These are phyloP conservation scores for Backusella luteola DNA, from an alignment of 192 early-diverging fungal genomes.

Conservation along the genomic window DNA sequence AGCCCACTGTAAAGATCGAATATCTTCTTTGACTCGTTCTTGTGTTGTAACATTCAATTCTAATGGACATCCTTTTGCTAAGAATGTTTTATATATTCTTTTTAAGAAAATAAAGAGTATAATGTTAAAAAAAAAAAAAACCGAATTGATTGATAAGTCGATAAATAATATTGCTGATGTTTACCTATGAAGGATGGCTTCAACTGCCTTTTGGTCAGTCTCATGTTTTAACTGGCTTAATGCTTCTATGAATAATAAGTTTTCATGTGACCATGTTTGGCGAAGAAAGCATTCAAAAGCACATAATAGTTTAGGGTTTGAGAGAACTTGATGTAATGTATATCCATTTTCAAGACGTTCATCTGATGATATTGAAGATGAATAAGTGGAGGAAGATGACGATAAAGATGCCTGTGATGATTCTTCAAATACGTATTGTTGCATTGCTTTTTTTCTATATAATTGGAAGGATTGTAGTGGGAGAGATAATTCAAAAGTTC, in stretches of 20 bases:
- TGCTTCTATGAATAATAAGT: constrained; percentile 36
- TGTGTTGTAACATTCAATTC: constrained; percentile 29
- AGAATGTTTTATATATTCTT: constrained; percentile 38
- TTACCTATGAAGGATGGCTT: constrained; percentile 26
- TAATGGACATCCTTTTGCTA: constrained; percentile 19
- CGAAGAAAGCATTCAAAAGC: constrained; percentile 24
- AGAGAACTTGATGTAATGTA: constrained; percentile 22
- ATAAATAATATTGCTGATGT: neutral
- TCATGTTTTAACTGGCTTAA: constrained; percentile 29
- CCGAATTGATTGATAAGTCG: neutral
- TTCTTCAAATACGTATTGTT: constrained; percentile 5
- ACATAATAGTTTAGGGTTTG: constrained; percentile 18
- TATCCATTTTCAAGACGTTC: constrained; percentile 6
- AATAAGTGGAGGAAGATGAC: neutral
- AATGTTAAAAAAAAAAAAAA: neutral
- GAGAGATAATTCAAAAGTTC: neutral
- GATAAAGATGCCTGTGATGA: constrained; percentile 4
- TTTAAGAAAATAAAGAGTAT: neutral
- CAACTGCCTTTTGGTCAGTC: constrained; percentile 12
- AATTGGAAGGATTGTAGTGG: neutral
- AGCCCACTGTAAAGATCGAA: constrained; percentile 19
- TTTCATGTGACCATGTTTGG: constrained; percentile 29
- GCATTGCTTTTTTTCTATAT: constrained; percentile 6
- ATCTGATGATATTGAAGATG: constrained; percentile 12
- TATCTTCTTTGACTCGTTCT: neutral